These are phyloP conservation scores for Nakataea oryzae DNA, from an alignment of 2,329 filamentous ascomycete genomes.

Conservation along the genomic window DNA sequence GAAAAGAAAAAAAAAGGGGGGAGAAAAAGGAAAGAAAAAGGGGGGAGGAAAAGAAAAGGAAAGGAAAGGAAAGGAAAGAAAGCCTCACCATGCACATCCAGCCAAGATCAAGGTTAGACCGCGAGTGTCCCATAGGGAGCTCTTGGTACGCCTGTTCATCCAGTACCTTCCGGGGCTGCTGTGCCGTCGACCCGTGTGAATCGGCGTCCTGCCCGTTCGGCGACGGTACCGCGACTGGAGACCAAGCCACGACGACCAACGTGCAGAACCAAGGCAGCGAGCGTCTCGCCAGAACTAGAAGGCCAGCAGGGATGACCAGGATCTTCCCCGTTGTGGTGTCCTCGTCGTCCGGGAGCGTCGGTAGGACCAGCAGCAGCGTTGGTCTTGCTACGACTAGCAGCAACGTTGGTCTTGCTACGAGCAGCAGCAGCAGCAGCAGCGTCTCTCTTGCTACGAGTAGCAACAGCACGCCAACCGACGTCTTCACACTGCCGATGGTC, in stretches of 20 bases:
- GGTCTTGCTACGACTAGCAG: too few species aligned
- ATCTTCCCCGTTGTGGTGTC: neutral
- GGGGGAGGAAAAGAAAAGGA: too few species aligned
- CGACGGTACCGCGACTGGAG: neutral
- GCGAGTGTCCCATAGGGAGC: constrained; percentile 17
- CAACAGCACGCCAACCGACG: neutral
- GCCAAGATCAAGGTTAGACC: neutral
- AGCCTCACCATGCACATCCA: constrained; percentile 4
- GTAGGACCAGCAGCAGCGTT: neutral
- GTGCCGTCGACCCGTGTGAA: constrained; percentile 30
- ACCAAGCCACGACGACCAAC: neutral
- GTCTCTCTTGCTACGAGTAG: too few species aligned
- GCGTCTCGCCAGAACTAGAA: too few species aligned
- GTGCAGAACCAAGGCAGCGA: neutral
- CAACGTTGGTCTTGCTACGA: too few species aligned
- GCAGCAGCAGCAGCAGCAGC: too few species aligned
- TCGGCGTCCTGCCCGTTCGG: constrained; percentile 18
- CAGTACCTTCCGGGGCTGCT: constrained; percentile 32
- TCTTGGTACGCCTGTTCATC: constrained; percentile 25
- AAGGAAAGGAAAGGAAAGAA: neutral
- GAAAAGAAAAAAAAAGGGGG: neutral
- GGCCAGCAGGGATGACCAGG: neutral
- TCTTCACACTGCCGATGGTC: neutral
- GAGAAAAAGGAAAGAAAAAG: neutral
- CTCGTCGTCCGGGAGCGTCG: neutral